These are phyloP conservation scores for Nymphaea thermarum DNA, from an alignment of 164 flowering plant species.

Conservation along the genomic window DNA sequence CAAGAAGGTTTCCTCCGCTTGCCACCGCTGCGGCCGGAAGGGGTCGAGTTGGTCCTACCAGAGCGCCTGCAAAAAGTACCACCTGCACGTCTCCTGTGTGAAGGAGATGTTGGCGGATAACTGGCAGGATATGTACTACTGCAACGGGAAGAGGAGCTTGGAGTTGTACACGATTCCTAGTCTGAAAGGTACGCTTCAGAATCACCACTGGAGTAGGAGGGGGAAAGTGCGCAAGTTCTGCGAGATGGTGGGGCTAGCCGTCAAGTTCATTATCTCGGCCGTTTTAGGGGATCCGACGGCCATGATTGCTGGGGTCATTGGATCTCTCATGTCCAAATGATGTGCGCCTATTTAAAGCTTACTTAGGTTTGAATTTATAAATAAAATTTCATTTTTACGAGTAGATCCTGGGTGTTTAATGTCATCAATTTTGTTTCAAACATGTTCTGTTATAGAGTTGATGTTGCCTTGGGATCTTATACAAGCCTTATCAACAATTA, in stretches of 20 bases:
- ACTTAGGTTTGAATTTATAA: too few species aligned
- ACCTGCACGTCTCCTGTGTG: conserved; percentile 79
- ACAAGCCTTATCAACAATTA: too few species aligned
- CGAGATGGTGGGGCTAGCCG: conserved; percentile 69
- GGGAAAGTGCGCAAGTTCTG: conserved; percentile 61
- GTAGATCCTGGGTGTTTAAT: too few species aligned
- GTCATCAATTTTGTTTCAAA: too few species aligned
- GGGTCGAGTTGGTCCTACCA: conserved; percentile 88
- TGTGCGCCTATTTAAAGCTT: not conserved
- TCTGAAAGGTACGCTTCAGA: conserved; percentile 38
- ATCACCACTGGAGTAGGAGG: conserved; percentile 23
- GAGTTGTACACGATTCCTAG: conserved; percentile 44
- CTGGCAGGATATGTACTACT: conserved; percentile 55
- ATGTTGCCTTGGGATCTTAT: too few species aligned
- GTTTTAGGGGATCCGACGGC: conserved; percentile 90
- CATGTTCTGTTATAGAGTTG: too few species aligned
- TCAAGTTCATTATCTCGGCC: conserved; percentile 73
- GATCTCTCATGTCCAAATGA: conserved; percentile 39
- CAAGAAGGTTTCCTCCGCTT: conserved; percentile 46
- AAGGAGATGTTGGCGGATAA: conserved; percentile 77
- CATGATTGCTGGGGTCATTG: conserved; percentile 77
- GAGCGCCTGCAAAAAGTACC: conserved; percentile 63
- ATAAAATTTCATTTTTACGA: too few species aligned
- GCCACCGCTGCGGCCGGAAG: conserved; percentile 64
- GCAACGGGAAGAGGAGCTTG: conserved; percentile 15